Evolutionary conservation across 2,329 filamentous ascomycete species (phyloP).

Genomic region (Neoscytalidium dimidiatum): DNA sequence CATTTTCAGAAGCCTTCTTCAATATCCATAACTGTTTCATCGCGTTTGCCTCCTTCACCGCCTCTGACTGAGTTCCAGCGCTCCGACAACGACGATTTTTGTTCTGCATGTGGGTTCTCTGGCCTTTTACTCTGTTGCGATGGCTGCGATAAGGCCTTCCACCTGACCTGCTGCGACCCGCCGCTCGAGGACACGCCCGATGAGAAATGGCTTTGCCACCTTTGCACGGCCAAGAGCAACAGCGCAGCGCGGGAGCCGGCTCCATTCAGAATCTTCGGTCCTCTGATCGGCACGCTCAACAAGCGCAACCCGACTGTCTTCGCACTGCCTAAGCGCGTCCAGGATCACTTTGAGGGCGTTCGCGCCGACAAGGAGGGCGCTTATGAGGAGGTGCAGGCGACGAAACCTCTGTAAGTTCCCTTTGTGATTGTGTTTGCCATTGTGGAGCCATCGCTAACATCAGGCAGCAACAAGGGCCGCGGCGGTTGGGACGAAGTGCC

Average conservation of each 20-base stretch:
- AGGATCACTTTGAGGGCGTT: slow-evolving; percentile 79
- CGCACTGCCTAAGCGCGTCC: slow-evolving; percentile 67
- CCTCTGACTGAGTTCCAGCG: slow-evolving; percentile 44
- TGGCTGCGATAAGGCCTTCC: slow-evolving; percentile 85
- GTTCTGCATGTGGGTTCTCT: slow-evolving; percentile 79
- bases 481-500: slow-evolving; percentile 43
- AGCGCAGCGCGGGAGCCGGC: slow-evolving; percentile 48
- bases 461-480: slow-evolving; percentile 38
- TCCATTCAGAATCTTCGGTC: slow-evolving; percentile 53
- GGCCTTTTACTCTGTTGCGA: slow-evolving; percentile 93
- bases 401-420: slow-evolving; percentile 23
- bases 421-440: slow-evolving; percentile 11
- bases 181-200: slow-evolving; percentile 53
- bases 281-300: slow-evolving; percentile 65
- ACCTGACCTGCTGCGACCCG: slow-evolving; percentile 85
- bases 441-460: slow-evolving; percentile 28
- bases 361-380: slow-evolving; percentile 74
- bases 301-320: slow-evolving; percentile 72
- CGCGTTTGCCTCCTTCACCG: slow-evolving; percentile 30
- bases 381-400: slow-evolving; percentile 64
- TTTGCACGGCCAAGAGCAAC: slow-evolving; percentile 56
- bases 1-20: slow-evolving; percentile 30
- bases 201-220: slow-evolving; percentile 74
- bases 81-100: slow-evolving; percentile 81
- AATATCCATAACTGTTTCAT: not conserved